Conservation (phyloP, 2,329 filamentous ascomycete species). For the Eutypa lata region DNA sequence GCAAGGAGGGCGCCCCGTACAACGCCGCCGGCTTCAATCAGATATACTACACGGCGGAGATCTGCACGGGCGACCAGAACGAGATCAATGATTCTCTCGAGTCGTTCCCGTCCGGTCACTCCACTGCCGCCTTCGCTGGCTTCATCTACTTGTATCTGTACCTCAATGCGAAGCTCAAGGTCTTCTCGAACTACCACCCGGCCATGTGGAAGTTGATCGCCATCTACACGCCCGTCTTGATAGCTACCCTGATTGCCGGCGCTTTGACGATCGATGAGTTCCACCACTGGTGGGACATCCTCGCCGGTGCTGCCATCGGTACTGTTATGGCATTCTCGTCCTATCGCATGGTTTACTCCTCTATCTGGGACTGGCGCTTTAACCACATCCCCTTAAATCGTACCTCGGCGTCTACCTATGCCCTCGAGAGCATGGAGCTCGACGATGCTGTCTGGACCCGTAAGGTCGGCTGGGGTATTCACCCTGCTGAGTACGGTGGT, state of each 20-base stretch:
- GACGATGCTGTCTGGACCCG: slow-evolving; percentile 55
- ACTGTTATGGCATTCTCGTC: slow-evolving; percentile 61
- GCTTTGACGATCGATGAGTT: slow-evolving; percentile 70
- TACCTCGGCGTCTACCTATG: slow-evolving; percentile 54
- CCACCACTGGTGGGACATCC: slow-evolving; percentile 74
- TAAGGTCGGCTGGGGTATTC: slow-evolving; percentile 57
- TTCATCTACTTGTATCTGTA: slow-evolving; percentile 71
- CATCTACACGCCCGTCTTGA: slow-evolving; percentile 64
- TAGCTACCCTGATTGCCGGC: slow-evolving; percentile 65
- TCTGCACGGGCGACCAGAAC: slow-evolving; percentile 64
- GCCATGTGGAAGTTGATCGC: slow-evolving; percentile 70
- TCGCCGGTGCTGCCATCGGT: slow-evolving; percentile 64
- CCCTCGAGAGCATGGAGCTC: slow-evolving; percentile 40
- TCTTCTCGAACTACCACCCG: slow-evolving; percentile 69
- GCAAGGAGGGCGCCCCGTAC: slow-evolving; percentile 39
- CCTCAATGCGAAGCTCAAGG: slow-evolving; percentile 76
- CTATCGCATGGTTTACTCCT: slow-evolving; percentile 66
- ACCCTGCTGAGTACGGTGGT: slow-evolving; percentile 29
- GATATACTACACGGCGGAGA: slow-evolving; percentile 66
- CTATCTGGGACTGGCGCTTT: slow-evolving; percentile 65
- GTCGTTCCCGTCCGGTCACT: slow-evolving; percentile 71
- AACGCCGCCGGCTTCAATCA: slow-evolving; percentile 49
- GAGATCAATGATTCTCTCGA: slow-evolving; percentile 68
- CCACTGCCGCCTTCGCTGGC: slow-evolving; percentile 69
- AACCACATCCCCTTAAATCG: slow-evolving; percentile 64